Conservation (phyloP, 1,139 yeast species). For the Eremothecium gossypii region DNA sequence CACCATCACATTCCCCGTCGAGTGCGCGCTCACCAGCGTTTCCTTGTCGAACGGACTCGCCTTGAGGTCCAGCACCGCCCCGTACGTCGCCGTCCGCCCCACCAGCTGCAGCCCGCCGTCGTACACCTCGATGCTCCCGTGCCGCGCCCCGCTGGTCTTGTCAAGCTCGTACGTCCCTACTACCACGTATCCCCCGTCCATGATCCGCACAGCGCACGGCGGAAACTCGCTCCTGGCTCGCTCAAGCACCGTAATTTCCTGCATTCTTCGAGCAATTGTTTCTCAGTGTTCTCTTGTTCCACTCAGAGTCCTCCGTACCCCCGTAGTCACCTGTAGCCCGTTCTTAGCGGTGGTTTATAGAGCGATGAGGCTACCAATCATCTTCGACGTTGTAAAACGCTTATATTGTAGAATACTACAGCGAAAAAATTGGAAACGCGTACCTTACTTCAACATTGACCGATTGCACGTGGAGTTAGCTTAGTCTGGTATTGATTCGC, state of each 20-base stretch:
- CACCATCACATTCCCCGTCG: constrained; percentile 61
- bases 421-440: too few relatives aligned
- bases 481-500: too few relatives aligned
- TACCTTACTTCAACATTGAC: too few relatives aligned
- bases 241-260: constrained; percentile 14
- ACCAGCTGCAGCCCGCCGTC: constrained; percentile 24
- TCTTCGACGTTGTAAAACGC: too few relatives aligned
- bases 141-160: constrained; percentile 45
- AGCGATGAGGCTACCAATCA: too few relatives aligned
- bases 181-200: constrained; percentile 39
- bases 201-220: constrained; percentile 72
- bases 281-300: too few relatives aligned
- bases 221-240: constrained; percentile 46
- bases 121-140: constrained; percentile 69
- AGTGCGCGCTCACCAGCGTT: constrained; percentile 57
- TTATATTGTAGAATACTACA: too few relatives aligned
- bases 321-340: too few relatives aligned
- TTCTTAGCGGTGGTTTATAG: too few relatives aligned
- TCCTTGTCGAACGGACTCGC: constrained; percentile 45
- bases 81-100: constrained; percentile 33
- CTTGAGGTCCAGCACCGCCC: constrained; percentile 74
- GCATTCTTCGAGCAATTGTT: constrained; percentile 4
- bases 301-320: too few relatives aligned
- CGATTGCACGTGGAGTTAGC: too few relatives aligned
- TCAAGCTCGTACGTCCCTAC: constrained; percentile 77